Conservation (phyloP, 495 filamentous ascomycete genomes). For the Talaromyces wortmannii region DNA sequence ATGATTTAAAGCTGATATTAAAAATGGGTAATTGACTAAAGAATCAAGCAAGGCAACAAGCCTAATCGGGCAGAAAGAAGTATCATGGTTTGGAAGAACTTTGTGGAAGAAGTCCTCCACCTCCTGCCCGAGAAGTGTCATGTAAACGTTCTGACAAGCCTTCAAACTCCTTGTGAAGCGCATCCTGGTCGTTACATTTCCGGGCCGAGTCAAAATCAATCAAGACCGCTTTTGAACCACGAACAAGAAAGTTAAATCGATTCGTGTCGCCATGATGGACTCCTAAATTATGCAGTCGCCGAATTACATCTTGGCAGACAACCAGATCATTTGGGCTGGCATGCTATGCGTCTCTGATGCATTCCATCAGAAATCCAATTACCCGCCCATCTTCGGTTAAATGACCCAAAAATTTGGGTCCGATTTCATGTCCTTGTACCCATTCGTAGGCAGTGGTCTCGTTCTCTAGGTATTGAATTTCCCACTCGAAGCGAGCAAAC, state of each 20-base stretch:
- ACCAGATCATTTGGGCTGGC: slow-evolving; percentile 23
- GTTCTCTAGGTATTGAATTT: slow-evolving; percentile 29
- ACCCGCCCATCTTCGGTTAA: slow-evolving; percentile 34
- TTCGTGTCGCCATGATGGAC: slow-evolving; percentile 38
- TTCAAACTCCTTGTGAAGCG: slow-evolving; percentile 6
- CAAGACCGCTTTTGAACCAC: slow-evolving; percentile 16
- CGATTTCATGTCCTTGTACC: slow-evolving; percentile 27
- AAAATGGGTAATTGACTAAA: no score
- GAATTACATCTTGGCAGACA: slow-evolving; percentile 17
- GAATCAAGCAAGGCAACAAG: no score
- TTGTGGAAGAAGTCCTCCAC: slow-evolving; percentile 2
- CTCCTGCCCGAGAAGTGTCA: slow-evolving; percentile 1
- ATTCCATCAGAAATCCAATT: slow-evolving; percentile 38
- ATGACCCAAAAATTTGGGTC: slow-evolving; percentile 36
- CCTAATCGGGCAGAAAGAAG: no score
- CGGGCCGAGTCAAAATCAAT: slow-evolving; percentile 29
- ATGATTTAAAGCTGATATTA: no score
- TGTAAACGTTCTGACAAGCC: not conserved
- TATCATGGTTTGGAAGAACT: not conserved
- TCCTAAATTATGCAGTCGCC: slow-evolving; percentile 27
- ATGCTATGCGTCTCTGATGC: slow-evolving; percentile 17
- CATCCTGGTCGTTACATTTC: slow-evolving; percentile 10
- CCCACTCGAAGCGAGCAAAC: slow-evolving; percentile 31
- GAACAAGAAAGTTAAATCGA: slow-evolving; percentile 37
- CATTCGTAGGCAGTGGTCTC: slow-evolving; percentile 35